Evolutionary conservation across 805 yeast genomes (phyloP), one percentile per base, ranked within the genome.

Genomic region (Deakozyma indianensis): DNA sequence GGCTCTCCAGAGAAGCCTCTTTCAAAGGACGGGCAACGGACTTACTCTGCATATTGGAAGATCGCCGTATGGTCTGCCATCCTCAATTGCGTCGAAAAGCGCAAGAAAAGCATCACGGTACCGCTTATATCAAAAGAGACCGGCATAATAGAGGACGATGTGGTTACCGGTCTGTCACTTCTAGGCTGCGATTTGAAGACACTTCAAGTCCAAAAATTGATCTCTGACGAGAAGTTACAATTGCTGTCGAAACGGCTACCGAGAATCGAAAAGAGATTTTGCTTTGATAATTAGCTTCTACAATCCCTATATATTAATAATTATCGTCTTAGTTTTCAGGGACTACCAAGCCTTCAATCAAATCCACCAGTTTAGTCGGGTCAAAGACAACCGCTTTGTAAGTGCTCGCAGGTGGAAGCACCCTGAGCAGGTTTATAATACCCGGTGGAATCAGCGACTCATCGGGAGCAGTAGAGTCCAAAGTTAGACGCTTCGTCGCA

Each of bases 1-100:
- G 86, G 95, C 48, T 94, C 96, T 0, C 98, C 98, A 0, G 98
- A 92, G 58, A 73, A 78, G 51, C 98, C 98, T 0, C 64, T 92
- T 7, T 83, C 95, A 3, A 80, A 81, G 0, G 83, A 78, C 61
- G 98, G 98, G 0, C 69, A 71, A 44, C 64, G 75, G 7, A 75
- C 88, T 4, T 92, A 87, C 56, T 56, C 83, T 18, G 64, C 72
- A 15, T 88, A 75, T 61, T 92, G 97, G 98, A 32, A 32, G 16
- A 20, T 32, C 67, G 82, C 4, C 67, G 71, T 42, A 59, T 66
- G 3, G 51, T 83, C 0, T 68, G 74, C 3, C 48, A 52, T 20
- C 41, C 43, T 4, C 32, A 61, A 3, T 45, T 53, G 15, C 22
- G 35, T 15, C 42, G 43, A 20, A 43, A 24, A 5, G 23, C 29